phyloP scores from a whole-genome alignment of 345 rosid genomes.

The Atalantia buxifolia region DNA sequence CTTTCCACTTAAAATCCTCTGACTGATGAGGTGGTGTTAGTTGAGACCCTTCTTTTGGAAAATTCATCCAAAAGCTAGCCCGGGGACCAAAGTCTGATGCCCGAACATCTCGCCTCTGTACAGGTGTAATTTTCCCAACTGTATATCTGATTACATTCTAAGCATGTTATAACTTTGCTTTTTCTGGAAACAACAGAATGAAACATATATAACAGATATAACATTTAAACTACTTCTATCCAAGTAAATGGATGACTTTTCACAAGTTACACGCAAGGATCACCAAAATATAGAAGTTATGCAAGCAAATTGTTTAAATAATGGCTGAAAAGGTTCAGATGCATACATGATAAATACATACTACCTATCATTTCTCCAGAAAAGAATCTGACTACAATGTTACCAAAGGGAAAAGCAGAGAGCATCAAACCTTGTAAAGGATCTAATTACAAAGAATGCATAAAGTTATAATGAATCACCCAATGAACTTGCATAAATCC shows the following conservation, averaged over 20 bases:
- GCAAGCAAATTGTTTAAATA: background rate
- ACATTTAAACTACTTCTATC: background rate
- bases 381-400: background rate
- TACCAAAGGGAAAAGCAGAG: slow-evolving; percentile 1
- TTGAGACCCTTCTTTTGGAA: slow-evolving; percentile 87
- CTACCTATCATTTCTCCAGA: background rate
- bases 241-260: slow-evolving; percentile 1
- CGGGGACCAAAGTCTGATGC: slow-evolving; percentile 84
- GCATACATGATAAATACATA: background rate
- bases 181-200: slow-evolving; percentile 1
- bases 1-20: slow-evolving; percentile 96
- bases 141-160: slow-evolving; percentile 63
- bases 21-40: slow-evolving; percentile 92
- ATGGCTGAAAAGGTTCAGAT: background rate
- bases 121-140: slow-evolving; percentile 96
- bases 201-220: background rate
- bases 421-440: background rate
- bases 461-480: slow-evolving; percentile 5
- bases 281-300: background rate
- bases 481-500: background rate
- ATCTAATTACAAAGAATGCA: background rate
- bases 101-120: slow-evolving; percentile 86
- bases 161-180: slow-evolving; percentile 5
- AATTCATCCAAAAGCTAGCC: slow-evolving; percentile 98
- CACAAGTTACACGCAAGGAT: background rate